Evolutionary conservation across 2,329 filamentous ascomycete species (phyloP).

Genomic region (Aspergillus brasiliensis): DNA sequence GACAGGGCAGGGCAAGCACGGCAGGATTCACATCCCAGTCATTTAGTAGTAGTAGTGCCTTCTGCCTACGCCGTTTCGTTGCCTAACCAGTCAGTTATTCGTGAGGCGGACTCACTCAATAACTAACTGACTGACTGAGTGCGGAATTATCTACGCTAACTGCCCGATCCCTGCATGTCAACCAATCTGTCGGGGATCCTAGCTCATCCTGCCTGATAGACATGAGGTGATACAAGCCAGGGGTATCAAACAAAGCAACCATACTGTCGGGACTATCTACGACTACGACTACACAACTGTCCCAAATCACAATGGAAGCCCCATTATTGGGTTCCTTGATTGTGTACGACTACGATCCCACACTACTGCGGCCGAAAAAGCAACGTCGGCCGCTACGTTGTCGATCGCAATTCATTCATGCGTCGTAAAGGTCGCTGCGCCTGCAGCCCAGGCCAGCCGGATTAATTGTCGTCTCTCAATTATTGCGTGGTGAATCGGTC

Average conservation of each 20-base stretch:
- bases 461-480: slow-evolving; percentile 3
- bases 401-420: slow-evolving; percentile 1
- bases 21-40: background rate
- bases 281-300: background rate
- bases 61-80: background rate
- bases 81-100: background rate
- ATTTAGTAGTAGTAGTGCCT: background rate
- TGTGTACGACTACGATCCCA: background rate
- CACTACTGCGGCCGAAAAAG: slow-evolving; percentile 7
- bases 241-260: background rate
- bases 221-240: background rate
- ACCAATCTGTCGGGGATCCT: background rate
- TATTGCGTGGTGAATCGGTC: background rate
- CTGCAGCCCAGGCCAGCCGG: no score
- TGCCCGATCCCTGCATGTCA: background rate
- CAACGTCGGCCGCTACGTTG: background rate
- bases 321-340: background rate
- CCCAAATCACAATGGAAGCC: background rate
- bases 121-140: background rate
- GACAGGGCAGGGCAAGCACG: background rate
- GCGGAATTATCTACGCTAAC: no score
- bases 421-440: background rate
- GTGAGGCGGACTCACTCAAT: no score
- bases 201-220: background rate
- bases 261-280: background rate